Percentiles rank a stretch among this genome's conserved stretches.
Conservation (phyloP, 495 filamentous ascomycete species). For the Beverwykella pulmonaria region DNA sequence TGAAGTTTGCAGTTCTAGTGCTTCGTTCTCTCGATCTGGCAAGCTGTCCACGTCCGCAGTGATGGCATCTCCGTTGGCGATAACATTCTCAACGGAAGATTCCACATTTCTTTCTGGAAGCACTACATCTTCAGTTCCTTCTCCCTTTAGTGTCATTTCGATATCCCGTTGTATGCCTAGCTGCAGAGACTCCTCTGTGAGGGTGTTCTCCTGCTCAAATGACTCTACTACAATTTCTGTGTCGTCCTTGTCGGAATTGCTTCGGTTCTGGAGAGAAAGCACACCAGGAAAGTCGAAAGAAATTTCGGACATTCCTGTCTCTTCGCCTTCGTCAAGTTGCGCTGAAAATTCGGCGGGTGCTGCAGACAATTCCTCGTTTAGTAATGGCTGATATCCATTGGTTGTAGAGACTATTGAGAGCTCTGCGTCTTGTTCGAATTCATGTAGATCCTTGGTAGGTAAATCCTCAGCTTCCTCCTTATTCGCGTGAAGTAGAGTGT, state of each 20-base stretch:
- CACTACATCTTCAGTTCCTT: not conserved
- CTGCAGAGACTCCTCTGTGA: conserved; percentile 11
- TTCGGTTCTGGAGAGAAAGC: not conserved
- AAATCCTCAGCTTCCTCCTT: not conserved
- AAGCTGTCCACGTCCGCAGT: not conserved
- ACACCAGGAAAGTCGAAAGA: not conserved
- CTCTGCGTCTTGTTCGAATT: not conserved
- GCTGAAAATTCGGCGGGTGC: not conserved
- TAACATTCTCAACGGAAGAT: not conserved
- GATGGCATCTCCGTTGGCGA: not conserved
- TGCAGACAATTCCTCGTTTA: not conserved
- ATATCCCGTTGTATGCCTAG: conserved; percentile 19
- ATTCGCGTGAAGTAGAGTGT: not conserved
- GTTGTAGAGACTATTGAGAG: not conserved
- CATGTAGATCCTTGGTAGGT: not conserved
- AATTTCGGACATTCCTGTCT: conserved; percentile 13
- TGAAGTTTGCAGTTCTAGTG: not conserved
- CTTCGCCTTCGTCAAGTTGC: not conserved
- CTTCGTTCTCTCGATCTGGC: not conserved
- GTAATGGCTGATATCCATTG: not conserved
- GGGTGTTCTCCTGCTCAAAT: not conserved
- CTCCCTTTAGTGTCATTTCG: not conserved
- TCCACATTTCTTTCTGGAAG: not conserved
- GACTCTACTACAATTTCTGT: not conserved
- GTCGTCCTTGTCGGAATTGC: not conserved